These are phyloP conservation scores for Persicaria maculosa DNA, from an alignment of 148 eudicot species.

Conservation along the genomic window DNA sequence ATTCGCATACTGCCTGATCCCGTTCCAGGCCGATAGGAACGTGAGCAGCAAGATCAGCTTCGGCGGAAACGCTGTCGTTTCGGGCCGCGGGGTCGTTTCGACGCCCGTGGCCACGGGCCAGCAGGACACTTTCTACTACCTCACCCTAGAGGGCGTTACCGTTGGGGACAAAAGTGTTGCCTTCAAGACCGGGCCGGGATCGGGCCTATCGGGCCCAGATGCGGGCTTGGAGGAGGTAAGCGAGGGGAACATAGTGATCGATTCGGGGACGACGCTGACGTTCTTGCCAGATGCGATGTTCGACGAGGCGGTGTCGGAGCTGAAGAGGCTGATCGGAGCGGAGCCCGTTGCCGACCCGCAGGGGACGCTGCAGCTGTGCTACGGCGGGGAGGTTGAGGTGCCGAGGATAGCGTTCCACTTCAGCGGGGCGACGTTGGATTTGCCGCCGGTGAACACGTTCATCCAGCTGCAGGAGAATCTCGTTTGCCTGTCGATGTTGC, in stretches of 20 bases:
- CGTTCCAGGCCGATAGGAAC: conserved; percentile 9
- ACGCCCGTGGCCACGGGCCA: conserved; percentile 28
- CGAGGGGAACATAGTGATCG: conserved; percentile 61
- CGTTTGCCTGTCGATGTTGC: conserved; percentile 34
- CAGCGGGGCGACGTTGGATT: conserved; percentile 27
- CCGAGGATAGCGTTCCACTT: conserved; percentile 33
- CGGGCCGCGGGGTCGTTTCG: conserved; percentile 31
- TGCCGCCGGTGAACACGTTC: conserved; percentile 25
- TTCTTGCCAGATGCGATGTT: conserved; percentile 21
- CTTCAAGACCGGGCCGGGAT: background rate
- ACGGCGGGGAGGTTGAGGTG: conserved; percentile 7
- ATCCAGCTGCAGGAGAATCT: conserved; percentile 15
- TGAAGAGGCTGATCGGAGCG: conserved; percentile 16
- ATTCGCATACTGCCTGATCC: conserved; percentile 35
- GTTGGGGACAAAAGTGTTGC: conserved; percentile 19
- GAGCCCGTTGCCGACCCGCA: conserved; percentile 17
- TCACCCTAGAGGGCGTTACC: conserved; percentile 32
- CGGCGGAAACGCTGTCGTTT: conserved; percentile 29
- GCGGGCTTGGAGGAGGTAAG: background rate
- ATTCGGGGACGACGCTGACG: conserved; percentile 69
- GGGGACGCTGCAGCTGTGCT: conserved; percentile 25
- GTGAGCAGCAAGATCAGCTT: conserved; percentile 41
- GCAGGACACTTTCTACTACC: conserved; percentile 28
- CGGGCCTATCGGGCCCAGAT: background rate
- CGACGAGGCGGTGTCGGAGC: conserved; percentile 1